phyloP scores from a whole-genome alignment of 352 stramenopile genomes.

The Aphanomyces cochlioides region DNA sequence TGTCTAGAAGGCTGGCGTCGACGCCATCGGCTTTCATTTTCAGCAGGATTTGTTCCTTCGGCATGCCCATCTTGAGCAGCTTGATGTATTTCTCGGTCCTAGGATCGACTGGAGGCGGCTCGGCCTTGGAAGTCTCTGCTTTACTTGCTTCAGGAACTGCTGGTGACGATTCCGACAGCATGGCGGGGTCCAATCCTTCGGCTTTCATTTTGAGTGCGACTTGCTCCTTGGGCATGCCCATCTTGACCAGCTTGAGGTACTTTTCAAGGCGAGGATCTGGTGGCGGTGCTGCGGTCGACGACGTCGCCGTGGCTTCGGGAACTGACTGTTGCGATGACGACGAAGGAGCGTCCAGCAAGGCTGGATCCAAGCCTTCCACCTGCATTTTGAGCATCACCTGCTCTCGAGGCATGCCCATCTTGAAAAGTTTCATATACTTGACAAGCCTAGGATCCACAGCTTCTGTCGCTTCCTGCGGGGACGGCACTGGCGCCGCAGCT shows the following conservation, averaged over 20 bases:
- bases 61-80: slow-evolving; percentile 88
- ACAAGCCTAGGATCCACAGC: too few species aligned
- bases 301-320: slow-evolving; percentile 52
- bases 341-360: background rate
- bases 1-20: slow-evolving; percentile 41
- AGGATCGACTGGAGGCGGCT: slow-evolving; percentile 43
- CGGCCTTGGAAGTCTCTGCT: background rate
- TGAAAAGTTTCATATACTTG: too few species aligned
- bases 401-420: background rate
- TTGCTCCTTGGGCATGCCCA: slow-evolving; percentile 78
- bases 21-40: slow-evolving; percentile 72
- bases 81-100: slow-evolving; percentile 94
- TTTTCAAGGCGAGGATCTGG: slow-evolving; percentile 58
- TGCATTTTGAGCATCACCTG: background rate
- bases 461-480: background rate
- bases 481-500: background rate
- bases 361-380: background rate
- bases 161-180: slow-evolving; percentile 42
- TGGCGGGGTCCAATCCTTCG: slow-evolving; percentile 52
- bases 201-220: slow-evolving; percentile 79
- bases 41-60: slow-evolving; percentile 84
- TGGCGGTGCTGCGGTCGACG: background rate
- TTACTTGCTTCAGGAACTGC: background rate
- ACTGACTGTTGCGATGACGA: slow-evolving; percentile 46
- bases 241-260: slow-evolving; percentile 73